Conservation (phyloP, 495 filamentous ascomycete genomes). For the Barbatosphaeria neglecta region DNA sequence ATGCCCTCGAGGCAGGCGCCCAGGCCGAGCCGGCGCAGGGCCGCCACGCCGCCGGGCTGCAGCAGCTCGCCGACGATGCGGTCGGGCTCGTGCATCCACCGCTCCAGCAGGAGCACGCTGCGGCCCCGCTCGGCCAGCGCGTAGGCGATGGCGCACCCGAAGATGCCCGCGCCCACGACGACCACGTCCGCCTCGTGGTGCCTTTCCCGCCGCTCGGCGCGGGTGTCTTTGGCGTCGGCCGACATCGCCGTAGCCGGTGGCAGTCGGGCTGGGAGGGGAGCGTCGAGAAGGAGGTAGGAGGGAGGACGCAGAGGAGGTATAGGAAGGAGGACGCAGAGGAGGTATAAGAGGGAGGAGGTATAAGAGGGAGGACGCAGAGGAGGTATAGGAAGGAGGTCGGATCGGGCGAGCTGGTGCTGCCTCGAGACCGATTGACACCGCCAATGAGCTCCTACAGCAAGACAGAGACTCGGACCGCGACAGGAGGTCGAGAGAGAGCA, state of each 20-base stretch:
- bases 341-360: neutral
- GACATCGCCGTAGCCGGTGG: too few relatives aligned
- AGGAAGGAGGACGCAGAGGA: neutral
- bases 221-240: conserved; percentile 9
- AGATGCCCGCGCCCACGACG: conserved; percentile 79
- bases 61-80: conserved; percentile 92
- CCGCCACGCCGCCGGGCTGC: conserved; percentile 81
- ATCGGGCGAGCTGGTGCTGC: too few relatives aligned
- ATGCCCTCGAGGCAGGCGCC: conserved; percentile 77
- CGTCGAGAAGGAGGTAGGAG: neutral
- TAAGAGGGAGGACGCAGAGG: neutral
- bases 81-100: conserved; percentile 84
- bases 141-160: conserved; percentile 79
- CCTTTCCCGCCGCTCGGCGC: conserved; percentile 25
- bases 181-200: conserved; percentile 60
- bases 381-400: neutral
- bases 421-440: too few relatives aligned
- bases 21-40: conserved; percentile 71
- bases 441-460: too few relatives aligned
- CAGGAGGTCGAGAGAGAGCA: neutral
- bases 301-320: conserved; percentile 9
- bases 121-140: conserved; percentile 75
- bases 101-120: conserved; percentile 82
- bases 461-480: too few relatives aligned
- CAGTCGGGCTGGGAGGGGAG: conserved; percentile 4